Evolutionary conservation across 441 rosid species (phyloP).

Genomic region (Jatropha podagrica): DNA sequence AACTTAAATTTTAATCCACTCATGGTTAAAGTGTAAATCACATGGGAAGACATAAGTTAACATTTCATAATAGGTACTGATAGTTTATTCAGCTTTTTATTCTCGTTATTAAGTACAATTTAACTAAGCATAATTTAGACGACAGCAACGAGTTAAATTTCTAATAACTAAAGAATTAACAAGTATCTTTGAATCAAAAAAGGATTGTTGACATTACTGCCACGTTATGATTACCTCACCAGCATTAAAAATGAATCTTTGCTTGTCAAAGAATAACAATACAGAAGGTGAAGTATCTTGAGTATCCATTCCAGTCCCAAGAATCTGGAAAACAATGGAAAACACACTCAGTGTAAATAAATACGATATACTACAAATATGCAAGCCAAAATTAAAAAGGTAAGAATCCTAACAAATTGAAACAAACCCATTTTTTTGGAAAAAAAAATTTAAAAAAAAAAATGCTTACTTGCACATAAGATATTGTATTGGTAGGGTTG

Average conservation of each 20-base stretch:
- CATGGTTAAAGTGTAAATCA: no score
- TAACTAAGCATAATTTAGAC: neutral
- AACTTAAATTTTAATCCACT: no score
- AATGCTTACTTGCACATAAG: constrained; percentile 68
- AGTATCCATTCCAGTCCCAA: constrained; percentile 97
- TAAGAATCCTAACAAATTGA: neutral
- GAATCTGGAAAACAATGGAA: constrained; percentile 43
- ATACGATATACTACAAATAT: neutral
- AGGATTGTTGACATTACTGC: neutral
- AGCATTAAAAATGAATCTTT: constrained; percentile 89
- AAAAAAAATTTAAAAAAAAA: neutral
- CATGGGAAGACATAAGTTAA: no score
- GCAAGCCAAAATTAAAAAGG: neutral
- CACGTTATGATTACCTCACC: constrained; percentile 66
- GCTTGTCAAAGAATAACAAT: constrained; percentile 88
- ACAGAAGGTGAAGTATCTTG: constrained; percentile 94
- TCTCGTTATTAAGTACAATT: neutral
- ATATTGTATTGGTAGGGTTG: constrained; percentile 80
- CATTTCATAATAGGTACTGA: no score
- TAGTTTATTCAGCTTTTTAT: no score
- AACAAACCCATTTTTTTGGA: neutral
- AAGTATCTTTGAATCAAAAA: neutral
- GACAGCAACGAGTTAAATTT: neutral
- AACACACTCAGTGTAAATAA: constrained; percentile 10
- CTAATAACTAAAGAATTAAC: neutral